Evolutionary conservation across 768 basidiomycete genomes (phyloP).

Genomic region (Boletus patriciae): DNA sequence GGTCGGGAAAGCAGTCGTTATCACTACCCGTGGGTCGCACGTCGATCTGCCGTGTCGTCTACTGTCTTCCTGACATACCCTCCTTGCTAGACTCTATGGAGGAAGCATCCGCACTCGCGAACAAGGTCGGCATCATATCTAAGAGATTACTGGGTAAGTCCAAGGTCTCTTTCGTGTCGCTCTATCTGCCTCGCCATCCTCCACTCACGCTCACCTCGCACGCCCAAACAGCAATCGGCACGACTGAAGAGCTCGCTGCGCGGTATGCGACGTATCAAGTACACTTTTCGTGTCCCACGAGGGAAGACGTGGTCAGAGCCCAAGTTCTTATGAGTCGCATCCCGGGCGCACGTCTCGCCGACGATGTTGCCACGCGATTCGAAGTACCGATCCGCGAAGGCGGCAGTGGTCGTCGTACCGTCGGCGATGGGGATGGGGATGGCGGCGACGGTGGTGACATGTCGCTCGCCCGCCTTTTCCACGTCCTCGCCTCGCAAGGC

Average conservation of each 20-base stretch:
- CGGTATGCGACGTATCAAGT: constrained; percentile 77
- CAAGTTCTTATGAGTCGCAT: constrained; percentile 60
- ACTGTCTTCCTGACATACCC: background rate
- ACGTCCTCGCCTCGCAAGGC: constrained; percentile 48
- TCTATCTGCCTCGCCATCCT: no score
- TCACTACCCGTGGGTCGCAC: constrained; percentile 61
- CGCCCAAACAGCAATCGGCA: constrained; percentile 56
- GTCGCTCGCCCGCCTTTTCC: constrained; percentile 61
- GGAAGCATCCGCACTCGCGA: constrained; percentile 76
- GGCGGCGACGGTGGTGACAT: constrained; percentile 16
- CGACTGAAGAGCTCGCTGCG: constrained; percentile 58
- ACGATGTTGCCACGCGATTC: constrained; percentile 75
- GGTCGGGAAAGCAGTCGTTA: constrained; percentile 65
- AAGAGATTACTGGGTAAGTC: constrained; percentile 62
- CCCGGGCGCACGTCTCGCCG: constrained; percentile 63
- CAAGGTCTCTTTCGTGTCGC: no score
- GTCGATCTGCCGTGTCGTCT: background rate
- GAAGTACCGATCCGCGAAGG: constrained; percentile 56
- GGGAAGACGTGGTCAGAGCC: constrained; percentile 58
- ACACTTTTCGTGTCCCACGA: constrained; percentile 66
- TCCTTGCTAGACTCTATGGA: constrained; percentile 71
- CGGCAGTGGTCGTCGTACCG: background rate
- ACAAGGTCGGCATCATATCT: constrained; percentile 74
- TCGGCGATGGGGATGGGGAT: background rate
- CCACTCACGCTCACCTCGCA: background rate